phyloP scores from a whole-genome alignment of 2,329 filamentous ascomycete species.

The Scedosporium boydii region DNA sequence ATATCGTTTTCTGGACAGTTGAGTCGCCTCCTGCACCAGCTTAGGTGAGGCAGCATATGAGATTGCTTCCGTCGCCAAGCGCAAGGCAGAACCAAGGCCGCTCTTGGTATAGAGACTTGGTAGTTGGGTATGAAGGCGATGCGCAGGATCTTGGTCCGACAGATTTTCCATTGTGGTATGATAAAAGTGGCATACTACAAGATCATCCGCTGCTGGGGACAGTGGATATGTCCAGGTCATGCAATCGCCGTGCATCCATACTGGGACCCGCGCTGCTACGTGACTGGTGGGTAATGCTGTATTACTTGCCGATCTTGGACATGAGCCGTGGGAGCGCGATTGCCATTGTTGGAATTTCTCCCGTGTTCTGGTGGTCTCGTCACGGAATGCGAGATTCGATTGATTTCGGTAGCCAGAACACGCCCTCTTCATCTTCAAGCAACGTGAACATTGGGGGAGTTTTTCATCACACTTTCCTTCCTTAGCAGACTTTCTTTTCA shows the following conservation, averaged over 20 bases:
- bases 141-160: conserved; percentile 7
- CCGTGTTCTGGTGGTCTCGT: conserved; percentile 5
- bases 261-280: not conserved
- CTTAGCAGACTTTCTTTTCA: not conserved
- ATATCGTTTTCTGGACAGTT: conserved; percentile 6
- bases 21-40: not conserved
- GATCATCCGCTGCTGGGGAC: conserved; percentile 2
- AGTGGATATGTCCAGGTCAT: not conserved
- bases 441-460: conserved; percentile 8
- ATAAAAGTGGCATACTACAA: conserved; percentile 8
- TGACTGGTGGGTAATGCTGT: not conserved
- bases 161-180: conserved; percentile 6
- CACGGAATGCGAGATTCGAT: conserved; percentile 7
- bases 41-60: conserved; percentile 7
- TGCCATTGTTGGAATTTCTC: not conserved
- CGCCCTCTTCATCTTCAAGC: conserved; percentile 5
- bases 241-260: not conserved
- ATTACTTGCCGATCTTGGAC: not conserved
- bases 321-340: not conserved
- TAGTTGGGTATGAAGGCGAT: conserved; percentile 5
- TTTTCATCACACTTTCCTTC: conserved; percentile 9
- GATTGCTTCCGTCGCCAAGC: conserved; percentile 9
- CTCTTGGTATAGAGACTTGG: conserved; percentile 6
- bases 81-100: conserved; percentile 6
- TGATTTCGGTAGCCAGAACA: conserved; percentile 9